Evolutionary conservation across 164 flowering plant species (phyloP).

Genomic region (Malania oleifera): DNA sequence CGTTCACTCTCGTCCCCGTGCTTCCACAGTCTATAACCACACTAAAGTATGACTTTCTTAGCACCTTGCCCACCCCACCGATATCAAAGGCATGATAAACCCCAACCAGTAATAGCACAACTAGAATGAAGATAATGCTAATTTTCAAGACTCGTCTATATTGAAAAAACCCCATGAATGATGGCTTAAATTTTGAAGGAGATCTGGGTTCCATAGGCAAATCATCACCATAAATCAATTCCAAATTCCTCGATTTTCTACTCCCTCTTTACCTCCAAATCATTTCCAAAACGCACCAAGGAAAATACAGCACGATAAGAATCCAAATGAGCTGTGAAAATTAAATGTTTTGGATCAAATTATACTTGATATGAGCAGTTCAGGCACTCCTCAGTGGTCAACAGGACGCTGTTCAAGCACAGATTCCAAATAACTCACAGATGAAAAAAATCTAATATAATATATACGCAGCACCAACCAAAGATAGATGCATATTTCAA

Average conservation of each 20-base stretch:
- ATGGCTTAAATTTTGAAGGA: slow-evolving; percentile 28
- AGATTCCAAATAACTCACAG: too few relatives aligned
- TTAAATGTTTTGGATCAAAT: background rate
- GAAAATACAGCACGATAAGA: background rate
- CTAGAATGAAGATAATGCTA: slow-evolving; percentile 13
- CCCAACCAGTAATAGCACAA: slow-evolving; percentile 18
- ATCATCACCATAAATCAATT: background rate
- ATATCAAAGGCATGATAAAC: slow-evolving; percentile 13
- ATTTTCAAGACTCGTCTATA: slow-evolving; percentile 19
- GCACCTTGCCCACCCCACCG: background rate
- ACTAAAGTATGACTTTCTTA: slow-evolving; percentile 31
- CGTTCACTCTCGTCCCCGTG: slow-evolving; percentile 64
- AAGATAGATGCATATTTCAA: too few relatives aligned
- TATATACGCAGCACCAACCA: too few relatives aligned
- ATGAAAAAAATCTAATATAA: too few relatives aligned
- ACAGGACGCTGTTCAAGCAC: too few relatives aligned
- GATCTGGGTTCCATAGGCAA: slow-evolving; percentile 30
- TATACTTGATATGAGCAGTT: too few relatives aligned
- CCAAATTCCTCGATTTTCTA: background rate
- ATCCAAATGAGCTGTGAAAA: background rate
- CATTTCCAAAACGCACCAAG: background rate
- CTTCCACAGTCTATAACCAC: slow-evolving; percentile 84
- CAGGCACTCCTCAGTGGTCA: too few relatives aligned
- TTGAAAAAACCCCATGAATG: slow-evolving; percentile 11
- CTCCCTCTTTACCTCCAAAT: background rate